These are phyloP conservation scores for Ascocoryne sarcoides DNA, from an alignment of 2,329 filamentous ascomycete species.

Conservation along the genomic window DNA sequence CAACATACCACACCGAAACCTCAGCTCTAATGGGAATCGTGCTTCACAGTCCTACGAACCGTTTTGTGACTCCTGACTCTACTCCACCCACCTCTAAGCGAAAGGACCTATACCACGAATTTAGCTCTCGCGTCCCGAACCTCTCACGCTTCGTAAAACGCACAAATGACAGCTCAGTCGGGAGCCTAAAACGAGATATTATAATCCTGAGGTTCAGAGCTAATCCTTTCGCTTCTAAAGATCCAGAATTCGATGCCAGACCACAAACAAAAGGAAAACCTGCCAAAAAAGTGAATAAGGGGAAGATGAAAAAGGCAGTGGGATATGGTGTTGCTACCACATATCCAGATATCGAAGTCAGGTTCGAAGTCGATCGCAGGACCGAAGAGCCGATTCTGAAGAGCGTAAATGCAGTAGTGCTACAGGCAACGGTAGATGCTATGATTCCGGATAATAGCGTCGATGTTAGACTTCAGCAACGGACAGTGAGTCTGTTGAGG, in stretches of 20 bases:
- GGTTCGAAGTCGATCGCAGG: conserved; percentile 13
- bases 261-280: conserved; percentile 1
- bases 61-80: not conserved
- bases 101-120: conserved; percentile 9
- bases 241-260: not conserved
- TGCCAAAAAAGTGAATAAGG: not conserved
- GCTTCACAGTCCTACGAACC: conserved; percentile 10
- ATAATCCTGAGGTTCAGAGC: conserved; percentile 23
- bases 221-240: conserved; percentile 18
- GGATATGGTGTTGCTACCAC: conserved; percentile 16
- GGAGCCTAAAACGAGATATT: conserved; percentile 5
- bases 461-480: conserved; percentile 27
- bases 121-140: conserved; percentile 20
- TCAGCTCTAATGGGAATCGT: conserved; percentile 20
- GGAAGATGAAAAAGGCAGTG: conserved; percentile 2
- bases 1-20: conserved; percentile 13
- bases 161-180: not conserved
- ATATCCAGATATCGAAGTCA: conserved; percentile 27
- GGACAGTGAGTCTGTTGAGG: conserved; percentile 14
- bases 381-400: conserved; percentile 11
- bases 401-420: conserved; percentile 18
- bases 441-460: conserved; percentile 25
- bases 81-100: not conserved
- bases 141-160: conserved; percentile 9
- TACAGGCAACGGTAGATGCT: conserved; percentile 19